phyloP scores from a whole-genome alignment of 2,329 filamentous ascomycete genomes.

The Fusarium haematococcum region DNA sequence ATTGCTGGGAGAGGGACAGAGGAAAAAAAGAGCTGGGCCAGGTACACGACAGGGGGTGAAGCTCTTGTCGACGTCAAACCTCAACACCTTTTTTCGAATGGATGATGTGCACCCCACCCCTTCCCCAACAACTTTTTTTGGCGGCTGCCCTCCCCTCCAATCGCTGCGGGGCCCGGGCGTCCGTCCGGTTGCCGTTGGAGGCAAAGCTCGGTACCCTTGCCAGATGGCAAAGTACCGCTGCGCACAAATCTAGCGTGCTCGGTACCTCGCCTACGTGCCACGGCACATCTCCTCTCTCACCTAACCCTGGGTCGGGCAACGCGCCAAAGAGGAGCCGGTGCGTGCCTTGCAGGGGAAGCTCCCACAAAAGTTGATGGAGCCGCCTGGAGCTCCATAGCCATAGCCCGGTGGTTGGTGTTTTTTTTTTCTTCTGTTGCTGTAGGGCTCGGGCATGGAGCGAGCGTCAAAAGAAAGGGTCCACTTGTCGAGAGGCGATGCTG shows the following conservation, averaged over 20 bases:
- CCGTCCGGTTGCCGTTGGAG: slow-evolving; percentile 18
- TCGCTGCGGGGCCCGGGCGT: slow-evolving; percentile 24
- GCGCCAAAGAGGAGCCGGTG: slow-evolving; percentile 25
- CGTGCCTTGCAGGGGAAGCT: slow-evolving; percentile 39
- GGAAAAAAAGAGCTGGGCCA: slow-evolving; percentile 5
- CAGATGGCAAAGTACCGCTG: slow-evolving; percentile 7
- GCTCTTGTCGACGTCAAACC: slow-evolving; percentile 35
- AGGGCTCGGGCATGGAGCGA: slow-evolving; percentile 5
- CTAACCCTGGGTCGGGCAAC: slow-evolving; percentile 26
- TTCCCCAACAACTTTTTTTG: slow-evolving; percentile 49
- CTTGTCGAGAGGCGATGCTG: slow-evolving; percentile 1
- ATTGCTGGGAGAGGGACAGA: slow-evolving; percentile 21
- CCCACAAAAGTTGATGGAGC: slow-evolving; percentile 22
- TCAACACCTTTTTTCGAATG: slow-evolving; percentile 39
- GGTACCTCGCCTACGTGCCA: slow-evolving; percentile 13
- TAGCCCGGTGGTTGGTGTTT: slow-evolving; percentile 21
- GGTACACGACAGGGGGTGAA: slow-evolving; percentile 3
- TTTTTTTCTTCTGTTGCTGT: slow-evolving; percentile 1
- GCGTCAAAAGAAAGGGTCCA: slow-evolving; percentile 18
- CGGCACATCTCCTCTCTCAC: slow-evolving; percentile 20
- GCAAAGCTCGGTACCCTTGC: slow-evolving; percentile 14
- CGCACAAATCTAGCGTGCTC: fast-evolving
- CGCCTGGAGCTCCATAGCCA: slow-evolving; percentile 13
- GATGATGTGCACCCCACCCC: slow-evolving; percentile 36
- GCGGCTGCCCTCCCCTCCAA: slow-evolving; percentile 33